Percentiles rank a stretch among this genome's conserved stretches.
phyloP scores from a whole-genome alignment of 345 rosid species.

The Aethionema arabicum region DNA sequence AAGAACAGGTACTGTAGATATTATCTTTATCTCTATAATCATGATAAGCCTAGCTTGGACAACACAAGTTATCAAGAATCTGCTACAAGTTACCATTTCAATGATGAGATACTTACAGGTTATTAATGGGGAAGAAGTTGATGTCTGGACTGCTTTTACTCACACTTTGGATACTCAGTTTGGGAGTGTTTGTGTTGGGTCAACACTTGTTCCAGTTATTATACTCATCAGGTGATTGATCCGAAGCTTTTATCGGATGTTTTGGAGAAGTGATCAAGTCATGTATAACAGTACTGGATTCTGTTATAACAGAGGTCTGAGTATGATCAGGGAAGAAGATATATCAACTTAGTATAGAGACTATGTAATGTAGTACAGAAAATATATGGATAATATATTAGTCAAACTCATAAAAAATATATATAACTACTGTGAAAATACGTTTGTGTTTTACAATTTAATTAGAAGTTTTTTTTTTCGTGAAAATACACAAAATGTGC shows the following conservation, averaged over 20 bases:
- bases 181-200: slow-evolving; percentile 67
- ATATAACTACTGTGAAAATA: too few relatives aligned
- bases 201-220: slow-evolving; percentile 47
- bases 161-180: slow-evolving; percentile 44
- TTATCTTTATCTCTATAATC: slow-evolving; percentile 49
- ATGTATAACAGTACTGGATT: slow-evolving; percentile 55
- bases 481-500: too few relatives aligned
- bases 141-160: slow-evolving; percentile 45
- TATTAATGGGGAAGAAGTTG: too few relatives aligned
- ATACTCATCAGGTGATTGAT: slow-evolving; percentile 51
- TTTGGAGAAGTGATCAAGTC: slow-evolving; percentile 47
- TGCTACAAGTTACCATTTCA: slow-evolving; percentile 51
- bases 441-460: too few relatives aligned
- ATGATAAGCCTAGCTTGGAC: slow-evolving; percentile 65
- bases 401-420: too few relatives aligned
- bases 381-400: neutral
- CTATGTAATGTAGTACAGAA: too few relatives aligned
- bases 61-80: slow-evolving; percentile 68
- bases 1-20: slow-evolving; percentile 45
- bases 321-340: too few relatives aligned
- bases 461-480: too few relatives aligned
- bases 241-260: slow-evolving; percentile 35
- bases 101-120: too few relatives aligned
- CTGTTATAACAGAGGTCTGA: too few relatives aligned
- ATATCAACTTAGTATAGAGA: too few relatives aligned